Percentiles rank a stretch among this genome's conserved stretches.
phyloP scores from a whole-genome alignment of 345 rosid species.

The Aurinia saxatilis region DNA sequence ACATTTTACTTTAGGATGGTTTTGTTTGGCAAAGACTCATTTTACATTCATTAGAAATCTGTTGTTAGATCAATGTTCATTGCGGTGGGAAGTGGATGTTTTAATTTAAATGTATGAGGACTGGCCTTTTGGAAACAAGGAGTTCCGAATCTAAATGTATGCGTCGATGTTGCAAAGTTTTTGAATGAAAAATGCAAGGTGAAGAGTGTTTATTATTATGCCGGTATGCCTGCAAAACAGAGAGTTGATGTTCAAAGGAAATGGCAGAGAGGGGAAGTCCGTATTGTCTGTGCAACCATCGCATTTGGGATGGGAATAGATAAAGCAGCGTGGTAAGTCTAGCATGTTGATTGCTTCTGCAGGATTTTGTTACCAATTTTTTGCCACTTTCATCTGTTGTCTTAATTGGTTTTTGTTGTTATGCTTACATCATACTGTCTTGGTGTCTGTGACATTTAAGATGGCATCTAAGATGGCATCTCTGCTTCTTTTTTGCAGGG shows the following conservation, averaged over 20 bases:
- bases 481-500: no score
- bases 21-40: not conserved
- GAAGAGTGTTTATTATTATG: constrained; percentile 69
- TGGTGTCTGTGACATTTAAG: no score
- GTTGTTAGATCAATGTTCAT: no score
- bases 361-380: not conserved
- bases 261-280: constrained; percentile 81
- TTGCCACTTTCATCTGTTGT: not conserved
- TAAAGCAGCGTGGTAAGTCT: constrained; percentile 81
- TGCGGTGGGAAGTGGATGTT: no score
- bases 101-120: no score
- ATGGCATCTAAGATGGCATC: no score
- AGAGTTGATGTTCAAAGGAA: constrained; percentile 72
- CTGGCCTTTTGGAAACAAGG: constrained; percentile 64
- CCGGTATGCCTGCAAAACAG: constrained; percentile 65
- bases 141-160: constrained; percentile 64
- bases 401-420: not conserved
- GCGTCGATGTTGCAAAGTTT: constrained; percentile 74
- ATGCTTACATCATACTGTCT: no score
- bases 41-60: not conserved
- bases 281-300: constrained; percentile 78
- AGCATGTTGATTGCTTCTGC: not conserved
- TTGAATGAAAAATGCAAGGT: no score
- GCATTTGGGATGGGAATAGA: constrained; percentile 99
- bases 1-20: constrained; percentile 23